Conservation (phyloP, 768 basidiomycete species). For the Imleria badia region DNA sequence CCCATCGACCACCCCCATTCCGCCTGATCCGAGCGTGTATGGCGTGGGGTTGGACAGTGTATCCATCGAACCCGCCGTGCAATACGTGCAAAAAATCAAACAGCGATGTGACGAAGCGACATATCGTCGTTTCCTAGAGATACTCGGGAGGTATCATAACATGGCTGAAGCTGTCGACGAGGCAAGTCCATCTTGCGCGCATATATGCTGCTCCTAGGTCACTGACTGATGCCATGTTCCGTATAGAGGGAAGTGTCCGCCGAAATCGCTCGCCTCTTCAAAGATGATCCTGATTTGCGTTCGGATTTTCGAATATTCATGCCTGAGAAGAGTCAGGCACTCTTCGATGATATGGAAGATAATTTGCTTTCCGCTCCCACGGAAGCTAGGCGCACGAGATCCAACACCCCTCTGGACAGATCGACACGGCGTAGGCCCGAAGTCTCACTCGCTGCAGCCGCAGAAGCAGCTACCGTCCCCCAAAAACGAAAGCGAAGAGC, state of each 20-base stretch:
- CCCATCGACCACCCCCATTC: constrained; percentile 5
- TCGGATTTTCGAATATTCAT: constrained; percentile 76
- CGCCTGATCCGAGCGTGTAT: constrained; percentile 26
- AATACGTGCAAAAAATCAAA: constrained; percentile 97
- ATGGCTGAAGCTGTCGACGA: constrained; percentile 62
- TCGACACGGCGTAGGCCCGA: constrained; percentile 48
- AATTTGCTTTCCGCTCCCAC: constrained; percentile 27
- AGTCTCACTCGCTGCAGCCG: constrained; percentile 40
- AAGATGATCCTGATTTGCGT: constrained; percentile 71
- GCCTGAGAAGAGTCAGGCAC: constrained; percentile 55
- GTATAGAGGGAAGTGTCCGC: constrained; percentile 61
- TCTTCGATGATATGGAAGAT: constrained; percentile 45
- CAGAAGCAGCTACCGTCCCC: constrained; percentile 43
- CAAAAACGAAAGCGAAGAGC: constrained; percentile 71
- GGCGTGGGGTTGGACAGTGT: constrained; percentile 39
- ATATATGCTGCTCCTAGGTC: neutral
- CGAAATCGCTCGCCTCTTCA: constrained; percentile 68
- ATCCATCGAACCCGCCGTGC: constrained; percentile 76
- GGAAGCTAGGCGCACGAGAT: constrained; percentile 35
- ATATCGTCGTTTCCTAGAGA: constrained; percentile 76
- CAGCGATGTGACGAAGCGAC: constrained; percentile 89
- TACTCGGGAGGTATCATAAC: constrained; percentile 64
- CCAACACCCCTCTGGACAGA: constrained; percentile 33
- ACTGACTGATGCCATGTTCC: neutral
- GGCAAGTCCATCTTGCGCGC: constrained; percentile 34